A percentile compares a stretch with the other conserved stretches of the same genome.
phyloP scores from a whole-genome alignment of 805 yeast species.

The Ogataea zsoltii region DNA sequence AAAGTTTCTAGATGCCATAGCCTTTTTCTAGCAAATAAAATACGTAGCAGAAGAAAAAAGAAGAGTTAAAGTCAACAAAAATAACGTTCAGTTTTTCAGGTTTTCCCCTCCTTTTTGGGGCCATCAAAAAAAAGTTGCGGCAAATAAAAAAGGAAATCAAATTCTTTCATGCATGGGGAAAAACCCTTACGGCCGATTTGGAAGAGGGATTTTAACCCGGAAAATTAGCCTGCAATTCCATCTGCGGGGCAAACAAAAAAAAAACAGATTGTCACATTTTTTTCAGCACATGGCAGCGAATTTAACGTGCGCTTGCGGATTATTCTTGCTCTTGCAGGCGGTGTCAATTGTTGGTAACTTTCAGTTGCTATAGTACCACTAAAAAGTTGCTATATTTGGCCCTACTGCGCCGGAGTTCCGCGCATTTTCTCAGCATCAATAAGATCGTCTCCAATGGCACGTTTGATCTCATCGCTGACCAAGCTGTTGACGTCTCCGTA shows the following conservation, averaged over 20 bases:
- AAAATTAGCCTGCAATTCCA: not conserved
- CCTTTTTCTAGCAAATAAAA: not conserved
- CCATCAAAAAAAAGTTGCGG: not conserved
- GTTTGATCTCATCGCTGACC: constrained; percentile 73
- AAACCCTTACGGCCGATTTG: not conserved
- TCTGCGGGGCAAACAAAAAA: not conserved
- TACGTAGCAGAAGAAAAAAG: not conserved
- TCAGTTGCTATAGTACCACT: too few relatives aligned
- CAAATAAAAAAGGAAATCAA: not conserved
- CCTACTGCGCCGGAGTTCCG: constrained; percentile 39
- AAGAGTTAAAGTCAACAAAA: not conserved
- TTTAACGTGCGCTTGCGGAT: not conserved
- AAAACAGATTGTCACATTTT: too few relatives aligned
- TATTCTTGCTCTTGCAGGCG: not conserved
- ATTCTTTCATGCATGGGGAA: constrained; percentile 3
- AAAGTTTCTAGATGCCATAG: constrained; percentile 3
- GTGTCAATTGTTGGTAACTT: too few relatives aligned
- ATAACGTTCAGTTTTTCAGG: not conserved
- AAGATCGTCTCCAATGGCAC: constrained; percentile 69
- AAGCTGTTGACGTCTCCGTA: constrained; percentile 69
- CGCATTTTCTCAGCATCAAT: constrained; percentile 74
- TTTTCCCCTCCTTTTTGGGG: not conserved
- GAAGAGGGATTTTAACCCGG: not conserved
- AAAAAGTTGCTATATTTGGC: too few relatives aligned
- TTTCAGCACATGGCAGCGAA: not conserved